Evolutionary conservation across 2,329 filamentous ascomycete genomes (phyloP), one percentile per base, ranked within the genome.

Genomic region (Sporothrix protearum): DNA sequence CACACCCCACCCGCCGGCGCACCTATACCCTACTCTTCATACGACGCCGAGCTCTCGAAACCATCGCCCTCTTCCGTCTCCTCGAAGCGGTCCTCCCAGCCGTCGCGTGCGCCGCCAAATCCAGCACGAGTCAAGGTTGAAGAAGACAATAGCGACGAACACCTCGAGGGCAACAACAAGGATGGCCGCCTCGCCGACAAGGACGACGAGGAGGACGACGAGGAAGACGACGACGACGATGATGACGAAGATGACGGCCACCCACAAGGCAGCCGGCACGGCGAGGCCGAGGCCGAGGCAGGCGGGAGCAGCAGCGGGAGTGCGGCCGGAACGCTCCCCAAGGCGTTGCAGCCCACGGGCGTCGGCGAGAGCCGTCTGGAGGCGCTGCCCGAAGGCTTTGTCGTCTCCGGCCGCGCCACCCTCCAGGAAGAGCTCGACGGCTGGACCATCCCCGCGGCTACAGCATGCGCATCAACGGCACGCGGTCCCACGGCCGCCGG

Each of bases 381-480:
- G 66, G 77, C 79, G 14, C 77, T 79, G n/a, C 79, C 79, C 16
- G 75, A 78, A 70, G 79, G 79, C 73, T 80, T 77, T 71, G 75
- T 77, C 61, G 77, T 80, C 69, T 75, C 77, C 1, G 79, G 76
- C 19, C 78, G 79, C 16, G 76, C 76, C 33, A 75, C 76, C 55
- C 79, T 80, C 76, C 79, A 80, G 72, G 78, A 79, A 33, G 79
- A 80, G 76, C 79, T 80, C 1, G 79, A 80, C 75, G 69, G 74
- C 63, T 80, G 76, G 77, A 80, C 79, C 28, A 76, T 80, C 79
- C 79, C 10, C 78, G 79, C 53, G 79, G 79, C 47, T 80, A 80
- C 75, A 80, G 78, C 75, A 80, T 80, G 79, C 79, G 79, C 73
- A 80, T 80, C 76, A 79, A 79, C 69, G 79, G 79, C 61, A 80